Conservation (phyloP, 1,284 basidiomycete species). For the Ceratobasidium sp. region DNA sequence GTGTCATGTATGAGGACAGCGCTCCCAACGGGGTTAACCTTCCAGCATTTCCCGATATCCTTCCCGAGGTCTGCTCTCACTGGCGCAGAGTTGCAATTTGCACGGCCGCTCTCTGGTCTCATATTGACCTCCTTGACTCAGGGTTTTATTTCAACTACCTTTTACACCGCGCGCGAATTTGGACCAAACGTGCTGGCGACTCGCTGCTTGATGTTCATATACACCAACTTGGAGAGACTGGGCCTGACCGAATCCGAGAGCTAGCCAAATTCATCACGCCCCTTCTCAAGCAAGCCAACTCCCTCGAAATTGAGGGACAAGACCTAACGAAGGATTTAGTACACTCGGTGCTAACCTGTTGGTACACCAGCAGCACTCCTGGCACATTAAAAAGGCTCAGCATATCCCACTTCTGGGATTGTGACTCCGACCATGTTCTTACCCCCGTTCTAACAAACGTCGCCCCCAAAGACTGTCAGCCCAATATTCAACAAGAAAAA, state of each 20-base stretch:
- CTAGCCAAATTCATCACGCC: background rate
- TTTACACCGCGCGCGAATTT: background rate
- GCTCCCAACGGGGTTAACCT: background rate
- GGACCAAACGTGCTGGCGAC: background rate
- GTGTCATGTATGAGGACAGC: background rate
- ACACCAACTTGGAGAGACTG: background rate
- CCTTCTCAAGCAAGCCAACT: no score
- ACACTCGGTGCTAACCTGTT: background rate
- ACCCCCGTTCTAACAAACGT: background rate
- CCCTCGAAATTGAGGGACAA: background rate
- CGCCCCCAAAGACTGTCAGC: background rate
- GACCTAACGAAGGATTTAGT: background rate
- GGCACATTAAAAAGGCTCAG: background rate
- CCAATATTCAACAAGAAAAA: background rate
- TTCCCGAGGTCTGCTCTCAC: constrained; percentile 7
- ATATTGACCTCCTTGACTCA: background rate
- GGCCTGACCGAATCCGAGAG: background rate
- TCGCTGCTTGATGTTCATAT: background rate
- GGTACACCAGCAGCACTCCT: background rate
- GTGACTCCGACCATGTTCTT: no score
- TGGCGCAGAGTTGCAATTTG: constrained; percentile 7
- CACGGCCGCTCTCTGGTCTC: constrained; percentile 4
- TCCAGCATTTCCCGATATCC: background rate
- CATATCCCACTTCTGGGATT: background rate
- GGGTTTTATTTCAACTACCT: no score